A percentile compares a stretch with the other conserved stretches of the same genome.
Conservation (phyloP, 495 filamentous ascomycete genomes). For the Sordaria brevicollis region DNA sequence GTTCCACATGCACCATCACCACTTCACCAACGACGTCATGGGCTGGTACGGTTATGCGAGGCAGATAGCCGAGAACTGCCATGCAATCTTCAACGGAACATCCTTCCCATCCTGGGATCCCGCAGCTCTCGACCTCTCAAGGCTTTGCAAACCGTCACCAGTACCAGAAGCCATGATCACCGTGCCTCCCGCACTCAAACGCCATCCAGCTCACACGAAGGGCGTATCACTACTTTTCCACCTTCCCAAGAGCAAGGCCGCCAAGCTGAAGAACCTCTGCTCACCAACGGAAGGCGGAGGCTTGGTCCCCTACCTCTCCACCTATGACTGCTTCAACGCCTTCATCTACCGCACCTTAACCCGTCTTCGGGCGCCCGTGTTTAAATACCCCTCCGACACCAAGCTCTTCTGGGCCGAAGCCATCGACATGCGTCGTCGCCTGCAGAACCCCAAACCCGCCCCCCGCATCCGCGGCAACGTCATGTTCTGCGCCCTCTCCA, state of each 20-base stretch:
- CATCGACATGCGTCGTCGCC: slow-evolving; percentile 30
- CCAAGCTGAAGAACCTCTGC: slow-evolving; percentile 21
- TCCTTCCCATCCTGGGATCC: slow-evolving; percentile 26
- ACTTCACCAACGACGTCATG: slow-evolving; percentile 35
- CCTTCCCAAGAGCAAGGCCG: slow-evolving; percentile 32
- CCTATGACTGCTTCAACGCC: slow-evolving; percentile 32
- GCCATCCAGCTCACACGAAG: slow-evolving; percentile 21
- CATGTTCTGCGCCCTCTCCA: slow-evolving; percentile 18
- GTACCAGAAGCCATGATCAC: not conserved
- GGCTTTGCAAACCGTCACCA: slow-evolving; percentile 24
- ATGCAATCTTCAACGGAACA: slow-evolving; percentile 20
- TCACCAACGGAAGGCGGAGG: slow-evolving; percentile 8
- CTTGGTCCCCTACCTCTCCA: slow-evolving; percentile 26
- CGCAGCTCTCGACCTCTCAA: slow-evolving; percentile 22
- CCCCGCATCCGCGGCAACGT: slow-evolving; percentile 28
- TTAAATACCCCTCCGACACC: slow-evolving; percentile 15
- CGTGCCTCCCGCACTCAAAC: slow-evolving; percentile 5
- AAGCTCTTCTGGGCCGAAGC: slow-evolving; percentile 25
- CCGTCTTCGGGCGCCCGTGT: slow-evolving; percentile 23
- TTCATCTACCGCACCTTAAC: slow-evolving; percentile 27
- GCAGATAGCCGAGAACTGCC: slow-evolving; percentile 36
- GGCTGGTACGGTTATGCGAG: slow-evolving; percentile 27
- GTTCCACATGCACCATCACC: slow-evolving; percentile 34
- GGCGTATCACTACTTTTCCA: slow-evolving; percentile 27
- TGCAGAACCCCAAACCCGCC: slow-evolving; percentile 20